These are phyloP conservation scores for Penicillium sp. DNA, from an alignment of 2,329 filamentous ascomycete species.

Conservation along the genomic window DNA sequence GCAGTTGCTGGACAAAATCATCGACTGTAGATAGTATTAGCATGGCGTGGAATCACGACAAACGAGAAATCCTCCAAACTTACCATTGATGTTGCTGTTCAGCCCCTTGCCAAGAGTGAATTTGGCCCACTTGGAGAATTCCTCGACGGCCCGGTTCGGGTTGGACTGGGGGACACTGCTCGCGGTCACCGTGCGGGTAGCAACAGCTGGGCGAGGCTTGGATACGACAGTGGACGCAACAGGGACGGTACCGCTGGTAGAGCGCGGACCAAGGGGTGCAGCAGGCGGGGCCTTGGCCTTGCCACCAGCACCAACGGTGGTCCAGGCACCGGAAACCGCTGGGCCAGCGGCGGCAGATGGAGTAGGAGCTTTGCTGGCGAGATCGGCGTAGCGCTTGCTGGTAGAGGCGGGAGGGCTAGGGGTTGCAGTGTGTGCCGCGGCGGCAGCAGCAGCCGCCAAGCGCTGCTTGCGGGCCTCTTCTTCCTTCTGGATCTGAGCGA, in stretches of 20 bases:
- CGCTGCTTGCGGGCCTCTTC: constrained; percentile 86
- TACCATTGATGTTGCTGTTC: constrained; percentile 63
- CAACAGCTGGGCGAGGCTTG: constrained; percentile 53
- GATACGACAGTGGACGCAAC: constrained; percentile 42
- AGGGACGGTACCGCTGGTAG: constrained; percentile 43
- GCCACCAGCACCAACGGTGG: constrained; percentile 87
- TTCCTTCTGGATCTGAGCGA: constrained; percentile 94
- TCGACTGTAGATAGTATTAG: constrained; percentile 54
- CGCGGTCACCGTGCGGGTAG: constrained; percentile 45
- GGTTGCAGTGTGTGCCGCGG: constrained; percentile 45
- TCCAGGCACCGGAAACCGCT: constrained; percentile 64
- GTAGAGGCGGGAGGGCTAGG: constrained; percentile 44
- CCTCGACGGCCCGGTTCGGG: constrained; percentile 67
- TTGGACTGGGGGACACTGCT: constrained; percentile 41
- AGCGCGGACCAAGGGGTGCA: constrained; percentile 43
- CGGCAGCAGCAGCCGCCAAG: constrained; percentile 48
- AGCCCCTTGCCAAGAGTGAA: constrained; percentile 70
- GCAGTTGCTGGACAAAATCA: constrained; percentile 70
- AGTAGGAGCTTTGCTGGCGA: constrained; percentile 70
- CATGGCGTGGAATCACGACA: neutral
- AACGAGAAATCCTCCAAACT: constrained; percentile 36
- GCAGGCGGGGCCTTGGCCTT: constrained; percentile 71
- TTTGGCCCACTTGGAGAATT: constrained; percentile 90
- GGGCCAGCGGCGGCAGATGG: constrained; percentile 39
- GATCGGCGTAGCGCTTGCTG: constrained; percentile 89